A percentile compares a stretch with the other conserved stretches of the same genome.
Evolutionary conservation across 306 rosid species (phyloP).

Genomic region (Corylus heterophylla): DNA sequence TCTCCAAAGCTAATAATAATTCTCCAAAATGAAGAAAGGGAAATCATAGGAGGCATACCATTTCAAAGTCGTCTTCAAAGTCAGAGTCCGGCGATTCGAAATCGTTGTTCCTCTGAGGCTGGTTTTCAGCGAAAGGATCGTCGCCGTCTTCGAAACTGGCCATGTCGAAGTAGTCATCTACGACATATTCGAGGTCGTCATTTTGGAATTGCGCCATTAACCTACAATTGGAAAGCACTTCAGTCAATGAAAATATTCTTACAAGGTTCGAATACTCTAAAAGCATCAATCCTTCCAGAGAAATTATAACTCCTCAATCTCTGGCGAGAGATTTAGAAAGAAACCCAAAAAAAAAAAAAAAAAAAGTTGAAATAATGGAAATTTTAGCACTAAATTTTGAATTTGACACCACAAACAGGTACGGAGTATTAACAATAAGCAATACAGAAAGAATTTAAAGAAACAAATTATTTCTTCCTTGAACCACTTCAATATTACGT

Average conservation of each 20-base stretch:
- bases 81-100: constrained; percentile 45
- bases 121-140: constrained; percentile 28
- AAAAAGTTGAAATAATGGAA: background rate
- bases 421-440: background rate
- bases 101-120: constrained; percentile 5
- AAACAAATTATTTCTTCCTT: background rate
- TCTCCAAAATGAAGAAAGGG: background rate
- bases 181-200: constrained; percentile 67
- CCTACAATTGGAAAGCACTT: constrained; percentile 14
- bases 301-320: too few relatives aligned
- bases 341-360: too few relatives aligned
- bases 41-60: constrained; percentile 26
- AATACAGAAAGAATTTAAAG: too few relatives aligned
- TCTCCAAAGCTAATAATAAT: background rate
- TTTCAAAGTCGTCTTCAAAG: constrained; percentile 57
- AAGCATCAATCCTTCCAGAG: too few relatives aligned
- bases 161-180: constrained; percentile 43
- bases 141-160: constrained; percentile 47
- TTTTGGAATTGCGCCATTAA: constrained; percentile 65
- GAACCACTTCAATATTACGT: background rate
- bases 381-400: background rate
- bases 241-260: background rate
- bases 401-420: background rate
- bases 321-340: too few relatives aligned
- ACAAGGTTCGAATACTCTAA: too few relatives aligned